Base-by-base conservation (phyloP, 768 basidiomycete genomes). In the Asterophora parasitica region DNA sequence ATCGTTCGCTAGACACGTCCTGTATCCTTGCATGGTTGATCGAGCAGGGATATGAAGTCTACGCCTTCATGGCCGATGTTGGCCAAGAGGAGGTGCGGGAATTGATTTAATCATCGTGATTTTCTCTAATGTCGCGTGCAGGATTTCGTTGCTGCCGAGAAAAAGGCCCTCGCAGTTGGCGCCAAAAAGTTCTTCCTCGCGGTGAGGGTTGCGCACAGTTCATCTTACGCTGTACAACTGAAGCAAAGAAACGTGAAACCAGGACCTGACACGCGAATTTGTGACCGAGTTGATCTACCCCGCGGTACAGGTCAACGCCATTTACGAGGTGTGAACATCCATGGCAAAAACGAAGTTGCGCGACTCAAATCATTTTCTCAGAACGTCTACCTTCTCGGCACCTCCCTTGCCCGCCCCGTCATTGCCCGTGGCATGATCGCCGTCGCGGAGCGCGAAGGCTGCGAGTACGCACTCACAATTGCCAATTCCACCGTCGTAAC, bases 21-120 rank as follows among this genome's bases (percentile, higher is more conserved):
- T 98, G 95, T 71, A 99, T 99, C 72, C 85, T 98, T 59, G 92
- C 92, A 44, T 99, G 95, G 95, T 76, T 99, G 69, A 92, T 98
- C 68, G 96, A 99, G 66, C 78, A 97, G 66, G 93, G 92, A 49
- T 99, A 98, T 70, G 90, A 98, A 63, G 95, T 97, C 54, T 82
- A 87, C 58, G 92, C 93, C 17, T 98, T 94, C 79, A 93, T 95
- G 89, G 91, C 92, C 10, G 90, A 94, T 70, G 87, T 95, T 47
- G 92, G 90, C 10, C 90, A 92, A 59, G 90, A 92, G 67, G 90
- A 92, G 75, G 89, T 83, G 44, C 26, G 69, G 54, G 23, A 28
- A 4, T 12, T 20, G 35, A 19, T 31, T 11, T 11, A 9, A 44
- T 40, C 38, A 12, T 20, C 7, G 34, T 10, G 3, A 53, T 35